Base-by-base conservation (phyloP, 2,329 filamentous ascomycete genomes). In the Aspergillus ochraceoroseus region DNA sequence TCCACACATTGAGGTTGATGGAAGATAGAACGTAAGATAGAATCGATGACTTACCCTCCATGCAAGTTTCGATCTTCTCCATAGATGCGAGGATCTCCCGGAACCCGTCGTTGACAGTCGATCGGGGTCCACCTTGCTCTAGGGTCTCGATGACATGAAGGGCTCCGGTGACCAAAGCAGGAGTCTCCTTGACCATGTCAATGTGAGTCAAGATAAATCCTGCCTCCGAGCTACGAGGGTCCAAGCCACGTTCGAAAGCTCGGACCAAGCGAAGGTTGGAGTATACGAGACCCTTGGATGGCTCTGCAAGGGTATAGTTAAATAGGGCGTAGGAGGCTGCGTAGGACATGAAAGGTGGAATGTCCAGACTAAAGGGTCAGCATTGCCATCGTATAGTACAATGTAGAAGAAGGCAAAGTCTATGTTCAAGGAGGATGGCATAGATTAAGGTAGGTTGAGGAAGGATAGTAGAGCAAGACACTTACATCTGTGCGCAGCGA, bases 201-300 rank as follows among this genome's bases (percentile, higher is more conserved):
- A 96, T 82, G 64, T 95, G 90, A 3, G 92, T 89, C 8, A 95
- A 77, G n/a, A 95, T 87, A 62, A 96, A 95, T 34, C 90, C 90
- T 1, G 90, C 90, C 65, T 95, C 90, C 5, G 88, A 95, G 2
- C 87, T 94, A 20, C 75, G 76, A 0, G 85, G 85, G 62, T 95
- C 85, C 6, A 95, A 79, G 9, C 90, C 90, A 55, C 83, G 79
- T 67, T 95, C 89, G 56, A 95, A 96, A 15, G 87, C 90, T 23
- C 90, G 85, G 58, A 95, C 82, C 20, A 95, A 79, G 7, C 87
- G 83, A 15, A 95, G 73, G 70, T 81, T 81, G 26, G 70, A 64
- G 52, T 82, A 81, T 9, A 70, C 65, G 11, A 75, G 62, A 14
- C 76, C 76, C 42, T 71, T 66, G 7, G 67, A 60, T n/a, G 71